Base-by-base conservation (phyloP, 441 rosid genomes). In the Kokia cookei region DNA sequence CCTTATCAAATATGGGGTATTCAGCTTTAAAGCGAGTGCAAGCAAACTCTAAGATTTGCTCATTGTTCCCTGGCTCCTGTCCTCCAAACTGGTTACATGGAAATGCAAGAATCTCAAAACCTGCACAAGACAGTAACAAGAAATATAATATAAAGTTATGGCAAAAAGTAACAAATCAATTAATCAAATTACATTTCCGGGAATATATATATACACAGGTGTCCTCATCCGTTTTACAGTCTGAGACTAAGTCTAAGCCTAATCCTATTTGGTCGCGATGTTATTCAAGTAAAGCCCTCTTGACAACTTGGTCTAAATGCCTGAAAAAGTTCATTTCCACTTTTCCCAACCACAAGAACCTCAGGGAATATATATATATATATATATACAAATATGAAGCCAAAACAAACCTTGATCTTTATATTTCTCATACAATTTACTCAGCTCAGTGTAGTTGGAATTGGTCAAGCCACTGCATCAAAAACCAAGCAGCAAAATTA, bases 11-110 rank as follows among this genome's bases (percentile, higher is more conserved):
- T 27, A 89, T 85, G 5, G 96, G 93, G 81, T 82, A 91, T 84
- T 91, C 96, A 0, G 96, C 93, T 81, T 91, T 91, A 73, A 89
- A 91, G 77, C 93, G 90, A 14, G 93, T 89, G 81, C 96, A 87
- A 65, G 91, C 92, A 75, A 89, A 85, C 75, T 89, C 81, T 65
- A 83, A 37, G 69, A 89, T 87, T 86, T 91, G 80, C 75, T 91
- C 91, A 67, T 87, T 89, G 14, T 71, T 66, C 75, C 91, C 91
- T 4, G 96, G 93, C 78, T 91, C 96, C 78, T 91, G 96, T 70
- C 76, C 78, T 63, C 88, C 90, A 69, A 90, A 89, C 82, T 90
- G 95, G 80, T 90, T 90, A 76, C 95, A 89, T 0, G 93, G 95
- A 67, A 90, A 90, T 1, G 93, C 96, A 75, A 91, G 85, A 80